Percentiles rank a stretch among this genome's conserved stretches.
Evolutionary conservation across 2,329 filamentous ascomycete genomes (phyloP).

Genomic region (Ramularia endophylla): DNA sequence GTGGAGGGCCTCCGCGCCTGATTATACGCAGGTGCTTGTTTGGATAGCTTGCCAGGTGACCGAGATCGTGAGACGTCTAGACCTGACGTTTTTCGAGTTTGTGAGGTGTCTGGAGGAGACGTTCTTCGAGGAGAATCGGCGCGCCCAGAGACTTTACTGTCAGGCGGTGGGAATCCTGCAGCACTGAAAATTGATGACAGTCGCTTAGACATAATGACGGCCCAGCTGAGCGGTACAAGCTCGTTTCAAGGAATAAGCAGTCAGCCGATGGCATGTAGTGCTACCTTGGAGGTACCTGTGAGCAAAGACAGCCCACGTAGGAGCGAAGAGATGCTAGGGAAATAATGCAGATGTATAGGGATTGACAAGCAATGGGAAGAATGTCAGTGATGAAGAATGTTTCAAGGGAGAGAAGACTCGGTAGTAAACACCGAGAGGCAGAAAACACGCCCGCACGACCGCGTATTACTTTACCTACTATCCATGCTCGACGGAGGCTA

Average conservation of each 20-base stretch:
- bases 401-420: too few relatives aligned
- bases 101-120: constrained; percentile 12
- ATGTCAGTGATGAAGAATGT: too few relatives aligned
- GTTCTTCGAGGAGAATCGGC: constrained; percentile 11
- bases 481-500: too few relatives aligned
- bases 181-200: constrained; percentile 19
- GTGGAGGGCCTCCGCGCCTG: constrained; percentile 12
- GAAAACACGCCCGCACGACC: too few relatives aligned
- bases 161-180: constrained; percentile 10
- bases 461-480: too few relatives aligned
- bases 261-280: not conserved
- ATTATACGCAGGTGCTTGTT: constrained; percentile 16
- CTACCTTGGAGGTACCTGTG: too few relatives aligned
- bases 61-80: constrained; percentile 13
- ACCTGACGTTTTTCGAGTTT: constrained; percentile 11
- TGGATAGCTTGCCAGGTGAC: constrained; percentile 18
- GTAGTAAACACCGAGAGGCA: too few relatives aligned
- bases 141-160: constrained; percentile 12
- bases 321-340: too few relatives aligned
- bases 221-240: too few relatives aligned
- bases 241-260: not conserved
- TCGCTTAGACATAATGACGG: constrained; percentile 15
- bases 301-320: too few relatives aligned
- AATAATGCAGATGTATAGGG: too few relatives aligned
- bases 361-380: too few relatives aligned